Base-by-base conservation (phyloP, 179 eudicot species). In the Beta lomatogona region DNA sequence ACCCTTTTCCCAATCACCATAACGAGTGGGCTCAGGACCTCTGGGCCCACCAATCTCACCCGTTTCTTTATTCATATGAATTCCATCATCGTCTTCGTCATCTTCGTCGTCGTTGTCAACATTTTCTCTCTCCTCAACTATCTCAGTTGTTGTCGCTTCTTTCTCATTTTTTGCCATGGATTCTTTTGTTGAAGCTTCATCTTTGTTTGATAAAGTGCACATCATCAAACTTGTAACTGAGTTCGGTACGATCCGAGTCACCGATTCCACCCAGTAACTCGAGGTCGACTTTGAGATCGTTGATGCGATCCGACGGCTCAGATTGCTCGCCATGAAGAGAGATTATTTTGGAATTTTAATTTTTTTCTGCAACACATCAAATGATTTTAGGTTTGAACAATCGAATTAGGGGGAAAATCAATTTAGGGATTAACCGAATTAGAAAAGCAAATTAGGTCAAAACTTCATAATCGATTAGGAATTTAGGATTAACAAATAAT, bases 11-110 rank as follows among this genome's bases (percentile, higher is more conserved):
- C 98, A 93, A 85, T 95, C 95, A 11, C 95, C 97, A 60, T 88
- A 94, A 0, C 98, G 91, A 63, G 98, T 95, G 4, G 98, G 99
- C 81, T 95, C 99, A 70, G 97, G 98, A 0, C 98, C 98, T 75
- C 85, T 82, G 0, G 98, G 97, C 16, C 99, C 97, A 3, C 98
- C 99, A 77, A 95, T 77, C 86, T 95, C 98, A 9, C 98, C 98
- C 14, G 98, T 95, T 28, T 77, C 80, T 78, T 90, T 83, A 52
- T 95, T 95, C 41, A 92, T 77, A 58, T 77, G 58, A 52, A 65
- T 88, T 45, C 82, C 95, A 1, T 66, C 91, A 0, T 82, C 93
- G 9, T 85, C 91, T 1, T 65, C 92, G 2, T 80, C n/a, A n/a
- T n/a, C n/a, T n/a, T n/a, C 88, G 22, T 48, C 85, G 5, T 70